Percentiles rank a stretch among this genome's conserved stretches.
phyloP scores from a whole-genome alignment of 129 eudicot genomes.

The Ambrosia artemisiifolia region DNA sequence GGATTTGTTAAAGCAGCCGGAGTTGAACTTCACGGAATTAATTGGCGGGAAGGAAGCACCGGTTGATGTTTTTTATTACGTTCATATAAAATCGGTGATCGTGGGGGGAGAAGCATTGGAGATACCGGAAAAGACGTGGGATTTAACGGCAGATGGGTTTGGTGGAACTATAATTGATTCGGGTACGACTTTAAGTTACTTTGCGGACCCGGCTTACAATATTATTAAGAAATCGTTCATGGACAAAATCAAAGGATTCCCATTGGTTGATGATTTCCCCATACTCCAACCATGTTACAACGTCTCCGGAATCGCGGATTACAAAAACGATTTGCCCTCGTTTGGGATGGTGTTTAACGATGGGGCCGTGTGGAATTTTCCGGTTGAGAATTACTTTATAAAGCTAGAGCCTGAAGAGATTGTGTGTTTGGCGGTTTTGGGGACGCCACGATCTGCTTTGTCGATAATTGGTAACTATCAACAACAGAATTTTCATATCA shows the following conservation, averaged over 20 bases:
- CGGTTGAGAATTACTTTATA: slow-evolving; percentile 77
- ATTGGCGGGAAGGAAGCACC: slow-evolving; percentile 57
- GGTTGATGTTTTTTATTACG: slow-evolving; percentile 79
- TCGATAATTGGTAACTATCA: slow-evolving; percentile 96
- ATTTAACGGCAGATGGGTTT: slow-evolving; percentile 50
- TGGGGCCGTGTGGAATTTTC: slow-evolving; percentile 89
- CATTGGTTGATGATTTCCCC: slow-evolving; percentile 62
- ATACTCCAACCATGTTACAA: slow-evolving; percentile 82
- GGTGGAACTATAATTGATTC: slow-evolving; percentile 97
- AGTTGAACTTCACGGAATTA: slow-evolving; percentile 69
- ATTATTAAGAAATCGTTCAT: slow-evolving; percentile 64
- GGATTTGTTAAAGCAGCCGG: slow-evolving; percentile 45
- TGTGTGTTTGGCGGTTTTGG: slow-evolving; percentile 79
- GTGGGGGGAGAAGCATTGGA: slow-evolving; percentile 65
- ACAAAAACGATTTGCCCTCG: slow-evolving; percentile 56
- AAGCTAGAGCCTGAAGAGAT: slow-evolving; percentile 76
- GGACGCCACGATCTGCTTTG: slow-evolving; percentile 63
- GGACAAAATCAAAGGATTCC: slow-evolving; percentile 49
- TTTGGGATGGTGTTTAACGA: slow-evolving; percentile 64
- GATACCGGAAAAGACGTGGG: slow-evolving; percentile 77
- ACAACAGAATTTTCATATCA: slow-evolving; percentile 86
- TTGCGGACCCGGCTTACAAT: slow-evolving; percentile 71
- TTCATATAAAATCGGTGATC: slow-evolving; percentile 58
- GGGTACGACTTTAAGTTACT: slow-evolving; percentile 85
- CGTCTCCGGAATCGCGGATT: slow-evolving; percentile 59